Evolutionary conservation across 306 rosid species (phyloP).

Genomic region (Luffa aegyptiaca): DNA sequence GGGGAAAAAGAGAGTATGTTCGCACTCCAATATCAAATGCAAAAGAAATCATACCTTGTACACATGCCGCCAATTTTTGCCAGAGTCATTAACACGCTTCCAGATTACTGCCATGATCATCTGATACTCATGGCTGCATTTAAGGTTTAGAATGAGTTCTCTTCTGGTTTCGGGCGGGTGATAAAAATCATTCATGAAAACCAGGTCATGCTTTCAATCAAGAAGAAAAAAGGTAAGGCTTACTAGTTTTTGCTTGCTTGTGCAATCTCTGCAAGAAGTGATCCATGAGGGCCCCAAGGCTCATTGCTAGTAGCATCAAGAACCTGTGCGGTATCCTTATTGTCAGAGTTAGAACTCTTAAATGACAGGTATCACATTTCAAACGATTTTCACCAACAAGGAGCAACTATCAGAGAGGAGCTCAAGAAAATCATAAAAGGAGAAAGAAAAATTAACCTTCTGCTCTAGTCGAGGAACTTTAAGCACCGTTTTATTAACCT

Average conservation of each 20-base stretch:
- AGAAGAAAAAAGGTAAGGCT: slow-evolving; percentile 16
- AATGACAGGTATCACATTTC: not conserved
- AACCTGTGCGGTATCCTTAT: slow-evolving; percentile 35
- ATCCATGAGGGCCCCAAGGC: slow-evolving; percentile 99
- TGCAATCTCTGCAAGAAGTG: slow-evolving; percentile 91
- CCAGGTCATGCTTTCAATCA: not conserved
- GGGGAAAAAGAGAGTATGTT: not conserved
- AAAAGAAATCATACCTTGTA: slow-evolving; percentile 56
- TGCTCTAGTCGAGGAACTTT: slow-evolving; percentile 99
- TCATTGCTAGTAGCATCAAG: slow-evolving; percentile 99
- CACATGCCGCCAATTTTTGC: slow-evolving; percentile 99
- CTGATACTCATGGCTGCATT: slow-evolving; percentile 84
- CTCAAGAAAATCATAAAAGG: slow-evolving; percentile 3
- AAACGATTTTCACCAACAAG: not conserved
- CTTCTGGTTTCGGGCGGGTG: slow-evolving; percentile 1
- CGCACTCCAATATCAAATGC: not conserved
- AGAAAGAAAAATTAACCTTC: slow-evolving; percentile 45
- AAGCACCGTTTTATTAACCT: slow-evolving; percentile 86
- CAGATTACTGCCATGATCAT: slow-evolving; percentile 91
- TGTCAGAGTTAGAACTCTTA: not conserved
- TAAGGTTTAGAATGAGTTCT: slow-evolving; percentile 17
- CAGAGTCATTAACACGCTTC: slow-evolving; percentile 95
- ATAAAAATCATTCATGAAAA: slow-evolving; percentile 12
- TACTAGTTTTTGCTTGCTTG: slow-evolving; percentile 87
- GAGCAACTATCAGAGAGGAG: not conserved